Conservation (phyloP, 1,284 basidiomycete genomes). For the Pyrrhoderma noxium region DNA sequence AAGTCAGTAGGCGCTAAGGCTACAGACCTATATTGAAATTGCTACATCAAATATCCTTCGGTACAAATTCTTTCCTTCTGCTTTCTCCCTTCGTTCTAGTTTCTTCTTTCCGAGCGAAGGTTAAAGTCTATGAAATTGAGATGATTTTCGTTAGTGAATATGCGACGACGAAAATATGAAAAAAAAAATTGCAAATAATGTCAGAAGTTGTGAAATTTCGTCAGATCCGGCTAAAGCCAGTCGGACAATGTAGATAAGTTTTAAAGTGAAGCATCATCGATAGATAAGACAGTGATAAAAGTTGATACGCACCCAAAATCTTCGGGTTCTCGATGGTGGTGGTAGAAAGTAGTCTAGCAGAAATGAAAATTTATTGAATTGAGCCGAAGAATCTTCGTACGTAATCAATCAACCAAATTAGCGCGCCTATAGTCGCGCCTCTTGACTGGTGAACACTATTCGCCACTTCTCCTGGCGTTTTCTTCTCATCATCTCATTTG, state of each 20-base stretch:
- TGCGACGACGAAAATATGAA: slow-evolving; percentile 4
- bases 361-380: not conserved
- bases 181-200: slow-evolving; percentile 16
- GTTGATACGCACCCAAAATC: slow-evolving; percentile 8
- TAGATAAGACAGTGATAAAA: slow-evolving; percentile 5
- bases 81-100: no score
- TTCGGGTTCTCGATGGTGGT: not conserved
- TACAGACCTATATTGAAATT: not conserved
- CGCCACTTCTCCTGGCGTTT: not conserved
- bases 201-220: slow-evolving; percentile 35
- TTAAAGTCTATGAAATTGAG: not conserved
- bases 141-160: not conserved
- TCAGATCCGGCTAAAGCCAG: slow-evolving; percentile 36
- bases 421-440: no score
- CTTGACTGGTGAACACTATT: not conserved
- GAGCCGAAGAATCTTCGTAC: not conserved
- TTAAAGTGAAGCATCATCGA: slow-evolving; percentile 42
- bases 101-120: not conserved
- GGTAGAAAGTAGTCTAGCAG: not conserved
- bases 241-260: slow-evolving; percentile 88
- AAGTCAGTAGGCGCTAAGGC: slow-evolving; percentile 1
- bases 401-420: not conserved
- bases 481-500: not conserved
- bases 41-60: no score
- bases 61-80: not conserved